Base-by-base conservation (phyloP, 306 rosid species). In the Prunus davidiana region DNA sequence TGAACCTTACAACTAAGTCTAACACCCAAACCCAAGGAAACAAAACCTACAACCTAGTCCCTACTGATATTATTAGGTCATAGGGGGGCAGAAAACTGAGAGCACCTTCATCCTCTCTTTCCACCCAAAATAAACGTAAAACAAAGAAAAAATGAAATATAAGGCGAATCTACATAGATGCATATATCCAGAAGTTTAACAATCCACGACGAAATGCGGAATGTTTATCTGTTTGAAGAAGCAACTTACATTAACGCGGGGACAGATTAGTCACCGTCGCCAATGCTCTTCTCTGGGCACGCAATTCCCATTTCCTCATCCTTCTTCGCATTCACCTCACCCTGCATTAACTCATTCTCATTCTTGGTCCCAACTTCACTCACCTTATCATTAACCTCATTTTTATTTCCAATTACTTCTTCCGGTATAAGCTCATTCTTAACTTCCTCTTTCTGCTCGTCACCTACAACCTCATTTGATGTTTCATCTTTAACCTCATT, bases 261-360 rank as follows among this genome's bases (percentile, higher is more conserved):
- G 83, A 81, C 84, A 72, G 11, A 69, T 57, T 22, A 68, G 76
- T 80, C 61, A 78, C 76, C 82, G 51, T 74, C 86, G 66, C 79
- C 88, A 28, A 83, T 77, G 74, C 86, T 88, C 73, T 78, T 86
- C 73, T 84, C 90, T 0, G 82, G 73, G 46, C 78, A 70, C 22
- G n/a, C 72, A 66, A 79, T 79, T 78, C 84, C 76, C 75, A 71
- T 83, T 68, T 67, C 79, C 78, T 63, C 68, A 78, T 71, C 66
- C 83, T 77, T 30, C 73, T 52, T 50, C 24, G 45, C 62, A 20
- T 63, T 56, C 56, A 27, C 18, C 34, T 63, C 38, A 25, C 73
- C 45, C 60, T 69, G 30, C 54, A 8, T 20, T 20, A 52, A 34
- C 60, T 71, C 46, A 47, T 7, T 55, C 69, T 41, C 72, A n/a